Evolutionary conservation across 2,329 filamentous ascomycete species (phyloP).

Genomic region (Ophiostoma novo-ulmi): DNA sequence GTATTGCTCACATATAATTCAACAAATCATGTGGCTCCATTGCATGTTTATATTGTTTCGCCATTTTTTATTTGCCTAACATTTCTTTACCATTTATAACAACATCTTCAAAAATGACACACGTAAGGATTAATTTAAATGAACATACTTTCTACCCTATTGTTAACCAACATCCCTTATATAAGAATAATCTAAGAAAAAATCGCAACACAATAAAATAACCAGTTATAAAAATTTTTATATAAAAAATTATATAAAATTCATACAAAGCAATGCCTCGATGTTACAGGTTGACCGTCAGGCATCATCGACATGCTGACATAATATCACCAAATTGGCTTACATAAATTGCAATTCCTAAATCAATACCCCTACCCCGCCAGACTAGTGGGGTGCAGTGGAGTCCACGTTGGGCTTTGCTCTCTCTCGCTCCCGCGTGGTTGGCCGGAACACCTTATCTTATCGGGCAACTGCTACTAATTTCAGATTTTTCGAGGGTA

Average conservation of each 20-base stretch:
- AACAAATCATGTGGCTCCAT: too few relatives aligned
- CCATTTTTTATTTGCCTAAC: too few relatives aligned
- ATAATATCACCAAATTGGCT: background rate
- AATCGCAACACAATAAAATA: background rate
- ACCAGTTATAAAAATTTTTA: fast-evolving
- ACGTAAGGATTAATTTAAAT: too few relatives aligned
- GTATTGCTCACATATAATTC: too few relatives aligned
- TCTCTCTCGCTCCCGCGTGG: slow-evolving; percentile 1
- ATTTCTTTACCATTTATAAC: too few relatives aligned
- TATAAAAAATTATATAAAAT: background rate
- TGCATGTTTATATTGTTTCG: too few relatives aligned
- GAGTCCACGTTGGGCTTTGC: background rate
- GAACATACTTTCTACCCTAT: too few relatives aligned
- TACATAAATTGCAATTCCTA: background rate
- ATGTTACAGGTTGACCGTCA: background rate
- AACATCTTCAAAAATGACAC: too few relatives aligned
- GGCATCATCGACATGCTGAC: background rate
- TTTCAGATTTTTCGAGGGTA: slow-evolving; percentile 11
- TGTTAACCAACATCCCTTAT: too few relatives aligned
- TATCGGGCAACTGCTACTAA: slow-evolving; percentile 10
- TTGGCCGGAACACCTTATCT: slow-evolving; percentile 10
- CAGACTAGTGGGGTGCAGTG: slow-evolving; percentile 7
- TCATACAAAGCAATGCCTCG: background rate
- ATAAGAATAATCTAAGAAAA: too few relatives aligned
- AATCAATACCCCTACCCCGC: slow-evolving; percentile 4